Base-by-base conservation (phyloP, 495 filamentous ascomycete species). In the Xylaria acuta region DNA sequence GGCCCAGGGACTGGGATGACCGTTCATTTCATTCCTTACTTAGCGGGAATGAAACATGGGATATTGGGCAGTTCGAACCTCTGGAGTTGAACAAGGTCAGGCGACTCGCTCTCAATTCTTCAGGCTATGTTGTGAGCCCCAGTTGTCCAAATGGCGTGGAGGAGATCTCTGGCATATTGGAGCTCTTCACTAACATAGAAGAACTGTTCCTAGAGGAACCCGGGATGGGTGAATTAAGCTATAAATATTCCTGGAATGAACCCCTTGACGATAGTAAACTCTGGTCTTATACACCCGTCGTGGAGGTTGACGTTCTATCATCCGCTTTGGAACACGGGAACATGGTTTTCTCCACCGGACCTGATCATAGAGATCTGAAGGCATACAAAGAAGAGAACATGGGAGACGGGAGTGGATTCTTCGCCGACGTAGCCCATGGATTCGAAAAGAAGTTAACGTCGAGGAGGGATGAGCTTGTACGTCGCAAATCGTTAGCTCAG, bases 1-100 rank as follows among this genome's bases (percentile, higher is more conserved):
- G n/a, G n/a, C n/a, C 1, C 53, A 3, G 12, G 18, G 40, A 56
- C 2, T 65, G 49, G 49, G 11, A 27, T 5, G 14, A 4, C 20
- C 22, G 2, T 56, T 18, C 47, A 67, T 22, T 30, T 43, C 38
- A 47, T 32, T 41, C 1, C 59, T 18, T 69, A 25, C 49, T 69
- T 20, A 69, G 53, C 4, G 67, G 67, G 16, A 59, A 62, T 27
- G 6, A 34, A 22, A 14, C 0, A 3, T 69, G 67, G 67, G 67
- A 69, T 49, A 36, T 69, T 36, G 67, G 67, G 27, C 67, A 69
- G 27, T 69, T 47, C 14, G 53, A 45, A 0, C 67, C 67, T 7
- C 20, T 45, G n/a, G 67, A 69, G n/a, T 18, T 69, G 9, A 69
- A 40, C n/a, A 59, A 41, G 18, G 54, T 69, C 9, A 69, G 30